Base-by-base conservation (phyloP, 495 filamentous ascomycete genomes). In the Neurospora terricola region DNA sequence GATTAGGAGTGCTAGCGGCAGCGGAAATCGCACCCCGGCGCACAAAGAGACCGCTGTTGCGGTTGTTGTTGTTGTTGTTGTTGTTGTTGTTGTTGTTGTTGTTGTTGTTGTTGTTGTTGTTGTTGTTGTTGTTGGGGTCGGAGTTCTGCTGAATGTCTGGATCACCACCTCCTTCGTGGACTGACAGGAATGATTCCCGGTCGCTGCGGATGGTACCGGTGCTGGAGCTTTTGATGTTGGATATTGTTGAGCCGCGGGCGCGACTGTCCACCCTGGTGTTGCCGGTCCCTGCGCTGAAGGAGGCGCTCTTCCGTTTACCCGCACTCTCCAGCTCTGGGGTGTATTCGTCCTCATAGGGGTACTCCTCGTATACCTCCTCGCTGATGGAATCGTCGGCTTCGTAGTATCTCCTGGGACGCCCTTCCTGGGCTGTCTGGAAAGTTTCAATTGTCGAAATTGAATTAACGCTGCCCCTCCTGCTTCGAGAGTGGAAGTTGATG, bases 401-500 rank as follows among this genome's bases (percentile, higher is more conserved):
- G 38, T 71, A 75, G 66, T 79, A 81, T 54, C 73, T 79, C 30
- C 78, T 82, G 8, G 76, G 80, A 7, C 82, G 77, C 1, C 88
- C 91, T 82, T 97, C 94, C 0, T 85, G 89, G 38, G 94, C 94
- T 0, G 94, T 97, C 16, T 91, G 92, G 82, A 96, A 97, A 0
- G 92, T 92, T 6, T 91, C 92, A 21, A 91, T 82, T 0, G 93
- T 95, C 7, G 92, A 94, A 3, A 90, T 81, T 0, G 93, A 94
- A 38, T 88, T 88, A 36, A 78, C 82, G 77, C 93, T 96, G 71
- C 87, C 84, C 54, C 88, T 84, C 70, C 91, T 74, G 45, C 69
- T 73, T 14, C 40, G 45, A 14, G 38, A 43, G 1, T 34, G 34
- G 11, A 72, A 66, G 30, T 39, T 45, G 23, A 38, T 21, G n/a